These are phyloP conservation scores for Neurospora sp. DNA, from an alignment of 495 filamentous ascomycete species.

Conservation along the genomic window DNA sequence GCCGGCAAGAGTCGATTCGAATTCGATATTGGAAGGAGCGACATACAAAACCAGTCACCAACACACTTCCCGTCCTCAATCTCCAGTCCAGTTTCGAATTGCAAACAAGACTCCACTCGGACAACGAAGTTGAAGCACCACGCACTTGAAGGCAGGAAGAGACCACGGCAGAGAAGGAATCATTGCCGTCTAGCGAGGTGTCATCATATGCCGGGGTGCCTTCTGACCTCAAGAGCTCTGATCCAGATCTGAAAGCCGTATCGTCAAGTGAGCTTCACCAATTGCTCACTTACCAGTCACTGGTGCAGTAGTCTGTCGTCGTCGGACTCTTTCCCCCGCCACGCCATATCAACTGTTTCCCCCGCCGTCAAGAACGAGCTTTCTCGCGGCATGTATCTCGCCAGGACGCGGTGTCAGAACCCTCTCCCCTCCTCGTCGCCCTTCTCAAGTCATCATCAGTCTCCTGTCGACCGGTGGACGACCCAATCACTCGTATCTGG, in stretches of 20 bases:
- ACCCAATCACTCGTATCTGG: not conserved
- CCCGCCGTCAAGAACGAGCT: not conserved
- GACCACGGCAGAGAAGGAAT: not conserved
- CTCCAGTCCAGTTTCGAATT: not conserved
- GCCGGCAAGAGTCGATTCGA: not conserved
- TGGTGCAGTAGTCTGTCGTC: not conserved
- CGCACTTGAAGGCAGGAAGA: not conserved
- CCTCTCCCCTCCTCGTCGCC: not conserved
- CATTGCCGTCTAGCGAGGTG: not conserved
- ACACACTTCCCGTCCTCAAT: not conserved
- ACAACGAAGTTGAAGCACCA: not conserved
- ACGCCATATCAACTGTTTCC: not conserved
- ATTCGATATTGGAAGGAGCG: not conserved
- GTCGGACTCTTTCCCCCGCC: not conserved
- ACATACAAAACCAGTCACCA: not conserved
- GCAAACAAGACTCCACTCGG: not conserved
- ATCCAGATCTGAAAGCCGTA: not conserved
- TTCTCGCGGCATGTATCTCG: not conserved
- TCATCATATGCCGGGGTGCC: not conserved
- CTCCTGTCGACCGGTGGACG: not conserved
- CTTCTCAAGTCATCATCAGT: not conserved
- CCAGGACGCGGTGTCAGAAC: not conserved
- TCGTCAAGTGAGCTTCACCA: not conserved
- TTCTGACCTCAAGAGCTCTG: not conserved
- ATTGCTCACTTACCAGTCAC: not conserved